A percentile compares a stretch with the other conserved stretches of the same genome.
These are phyloP conservation scores for Eutypella sp. DNA, from an alignment of 2,329 filamentous ascomycete genomes.

Conservation along the genomic window DNA sequence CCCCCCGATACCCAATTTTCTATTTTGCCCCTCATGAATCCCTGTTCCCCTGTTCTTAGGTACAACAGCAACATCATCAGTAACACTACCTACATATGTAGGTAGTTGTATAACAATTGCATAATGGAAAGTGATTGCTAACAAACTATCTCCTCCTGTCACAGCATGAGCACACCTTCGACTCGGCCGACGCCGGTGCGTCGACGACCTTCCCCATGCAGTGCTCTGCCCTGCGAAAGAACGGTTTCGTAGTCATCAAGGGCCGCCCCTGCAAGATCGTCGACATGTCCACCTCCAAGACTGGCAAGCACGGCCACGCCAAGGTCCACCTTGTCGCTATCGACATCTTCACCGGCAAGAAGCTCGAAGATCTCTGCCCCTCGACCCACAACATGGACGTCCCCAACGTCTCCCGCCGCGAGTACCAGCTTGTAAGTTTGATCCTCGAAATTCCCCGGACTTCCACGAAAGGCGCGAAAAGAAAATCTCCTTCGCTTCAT, in stretches of 20 bases:
- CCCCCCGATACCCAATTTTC: too few relatives aligned
- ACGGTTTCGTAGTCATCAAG: slow-evolving; percentile 98
- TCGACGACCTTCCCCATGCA: slow-evolving; percentile 95
- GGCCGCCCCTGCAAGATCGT: slow-evolving; percentile 99
- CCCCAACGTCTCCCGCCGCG: slow-evolving; percentile 82
- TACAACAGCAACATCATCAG: too few relatives aligned
- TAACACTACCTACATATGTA: too few relatives aligned
- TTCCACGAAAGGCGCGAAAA: too few relatives aligned
- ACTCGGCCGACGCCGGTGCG: slow-evolving; percentile 92
- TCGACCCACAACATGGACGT: slow-evolving; percentile 99
- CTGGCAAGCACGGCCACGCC: slow-evolving; percentile 99
- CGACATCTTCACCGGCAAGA: slow-evolving; percentile 99
- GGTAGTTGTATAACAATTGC: too few relatives aligned
- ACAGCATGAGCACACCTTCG: slow-evolving; percentile 72
- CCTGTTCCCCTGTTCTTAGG: too few relatives aligned
- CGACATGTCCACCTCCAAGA: slow-evolving; percentile 99
- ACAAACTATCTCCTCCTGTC: slow-evolving; percentile 7
- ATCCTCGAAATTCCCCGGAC: too few relatives aligned
- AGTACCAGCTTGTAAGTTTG: slow-evolving; percentile 85
- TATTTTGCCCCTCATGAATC: too few relatives aligned
- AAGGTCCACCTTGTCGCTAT: slow-evolving; percentile 98
- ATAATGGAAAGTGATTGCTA: slow-evolving; percentile 7
- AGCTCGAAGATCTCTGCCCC: slow-evolving; percentile 97
- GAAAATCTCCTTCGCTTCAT: too few relatives aligned
- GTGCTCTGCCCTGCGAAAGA: slow-evolving; percentile 99